Evolutionary conservation across 345 rosid species (phyloP), one percentile per base, ranked within the genome.

Genomic region (Euclidium syriacum): DNA sequence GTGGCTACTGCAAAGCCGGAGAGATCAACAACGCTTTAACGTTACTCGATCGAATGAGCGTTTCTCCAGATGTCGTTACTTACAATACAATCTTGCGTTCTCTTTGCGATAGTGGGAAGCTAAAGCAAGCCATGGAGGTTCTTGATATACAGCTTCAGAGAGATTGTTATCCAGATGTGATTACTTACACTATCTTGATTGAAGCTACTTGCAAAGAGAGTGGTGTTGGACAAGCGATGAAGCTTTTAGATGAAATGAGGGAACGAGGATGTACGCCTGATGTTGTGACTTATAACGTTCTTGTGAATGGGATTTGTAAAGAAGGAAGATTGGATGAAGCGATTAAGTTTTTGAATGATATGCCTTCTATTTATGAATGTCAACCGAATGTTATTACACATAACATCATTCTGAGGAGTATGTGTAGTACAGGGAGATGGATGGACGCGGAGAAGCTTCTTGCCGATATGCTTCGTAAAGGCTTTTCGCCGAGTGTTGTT

Each of bases 391-490:
- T 85, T 61, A 82, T 88, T 38, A 85, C 91, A 10, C 83, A 85
- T 72, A 86, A 88, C 67, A 85, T 79, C 26, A 81, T 92, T 10
- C 68, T 92, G 72, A 85, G 95, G 52, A 81, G 95, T 73, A 73
- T 86, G 92, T 85, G 94, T 62, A 76, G 87, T 68, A 77, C 91
- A 0, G 95, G 89, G 41, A 81, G 98, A 75, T 85, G 92, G 98
- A 83, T 74, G 83, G 96, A 92, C 41, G 96, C 96, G 0, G 95
- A 92, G 75, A 83, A 44, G 70, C 80, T 88, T 15, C 73, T 92
- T 27, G 72, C 85, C 52, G 87, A 89, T 16, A 89, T 87, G 96
- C 72, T 82, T 32, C 52, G 73, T 2, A 87, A 84, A 73, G 95
- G 95, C 29, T 89, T 89, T 63, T 75, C 91, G 6, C 94, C 96